These are phyloP conservation scores for Myochromella boudieri DNA, from an alignment of 768 basidiomycete genomes.

Conservation along the genomic window DNA sequence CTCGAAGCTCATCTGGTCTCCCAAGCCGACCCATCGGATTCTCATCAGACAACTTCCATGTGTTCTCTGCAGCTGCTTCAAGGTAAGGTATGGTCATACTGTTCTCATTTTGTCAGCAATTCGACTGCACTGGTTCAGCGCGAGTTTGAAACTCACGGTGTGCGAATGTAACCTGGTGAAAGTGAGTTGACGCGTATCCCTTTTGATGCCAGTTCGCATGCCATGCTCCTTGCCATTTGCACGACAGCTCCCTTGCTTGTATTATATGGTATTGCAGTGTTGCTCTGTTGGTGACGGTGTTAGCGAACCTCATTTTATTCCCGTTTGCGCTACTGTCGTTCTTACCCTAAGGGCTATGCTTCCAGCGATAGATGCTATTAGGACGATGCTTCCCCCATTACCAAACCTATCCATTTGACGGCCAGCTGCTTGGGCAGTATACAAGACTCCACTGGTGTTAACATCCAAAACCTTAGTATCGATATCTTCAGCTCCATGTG, in stretches of 20 bases:
- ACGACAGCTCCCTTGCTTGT: constrained; percentile 57
- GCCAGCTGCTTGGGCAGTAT: constrained; percentile 63
- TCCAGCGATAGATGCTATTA: constrained; percentile 67
- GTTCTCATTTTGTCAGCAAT: too few species aligned
- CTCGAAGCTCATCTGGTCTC: constrained; percentile 67
- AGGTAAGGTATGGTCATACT: constrained; percentile 58
- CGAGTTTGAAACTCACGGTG: too few species aligned
- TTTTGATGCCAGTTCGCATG: constrained; percentile 52
- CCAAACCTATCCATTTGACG: constrained; percentile 58
- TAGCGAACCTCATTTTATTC: neutral
- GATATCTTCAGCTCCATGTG: too few species aligned
- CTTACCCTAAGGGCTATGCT: constrained; percentile 25
- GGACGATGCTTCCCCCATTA: constrained; percentile 53
- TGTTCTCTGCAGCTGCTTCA: constrained; percentile 43
- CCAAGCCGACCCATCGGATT: constrained; percentile 71
- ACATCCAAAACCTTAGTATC: constrained; percentile 67
- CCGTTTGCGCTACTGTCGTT: neutral
- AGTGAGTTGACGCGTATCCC: constrained; percentile 55
- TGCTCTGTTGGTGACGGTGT: neutral
- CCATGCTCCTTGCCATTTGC: constrained; percentile 62
- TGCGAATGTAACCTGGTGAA: constrained; percentile 58
- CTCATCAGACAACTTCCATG: constrained; percentile 45
- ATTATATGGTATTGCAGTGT: constrained; percentile 59
- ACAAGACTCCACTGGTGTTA: constrained; percentile 63
- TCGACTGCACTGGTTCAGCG: too few species aligned